Evolutionary conservation across 768 basidiomycete genomes (phyloP).

Genomic region (Tephrocybe sp.): DNA sequence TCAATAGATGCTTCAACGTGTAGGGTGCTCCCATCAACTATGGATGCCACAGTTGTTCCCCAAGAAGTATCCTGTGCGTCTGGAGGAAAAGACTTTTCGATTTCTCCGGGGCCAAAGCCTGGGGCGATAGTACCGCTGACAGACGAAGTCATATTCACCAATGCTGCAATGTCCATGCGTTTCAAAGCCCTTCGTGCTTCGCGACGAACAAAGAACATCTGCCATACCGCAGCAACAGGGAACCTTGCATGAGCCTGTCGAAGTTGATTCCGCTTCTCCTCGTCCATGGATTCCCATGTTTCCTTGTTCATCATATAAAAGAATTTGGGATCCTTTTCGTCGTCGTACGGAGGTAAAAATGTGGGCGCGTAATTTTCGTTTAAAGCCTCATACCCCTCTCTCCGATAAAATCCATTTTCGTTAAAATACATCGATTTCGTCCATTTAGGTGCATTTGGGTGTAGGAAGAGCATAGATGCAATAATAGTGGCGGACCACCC

Average conservation of each 20-base stretch:
- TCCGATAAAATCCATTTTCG: not conserved
- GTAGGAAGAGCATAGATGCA: conserved; percentile 5
- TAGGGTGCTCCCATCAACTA: not conserved
- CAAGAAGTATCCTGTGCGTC: not conserved
- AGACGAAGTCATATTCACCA: not conserved
- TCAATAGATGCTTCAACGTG: too few relatives aligned
- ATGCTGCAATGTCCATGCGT: not conserved
- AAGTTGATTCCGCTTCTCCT: not conserved
- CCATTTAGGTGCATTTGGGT: not conserved
- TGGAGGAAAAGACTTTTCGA: not conserved
- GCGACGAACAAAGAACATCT: conserved; percentile 1
- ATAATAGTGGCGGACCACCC: not conserved
- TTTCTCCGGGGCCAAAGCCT: not conserved
- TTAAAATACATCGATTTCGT: not conserved
- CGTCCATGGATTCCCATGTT: conserved; percentile 5
- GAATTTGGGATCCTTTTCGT: not conserved
- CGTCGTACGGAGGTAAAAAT: not conserved
- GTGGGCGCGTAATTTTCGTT: not conserved
- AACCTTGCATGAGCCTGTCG: not conserved
- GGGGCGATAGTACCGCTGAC: not conserved
- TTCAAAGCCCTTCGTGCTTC: not conserved
- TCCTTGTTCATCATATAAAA: not conserved
- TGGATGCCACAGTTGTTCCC: not conserved
- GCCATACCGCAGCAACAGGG: conserved; percentile 7
- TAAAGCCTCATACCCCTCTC: not conserved